Base-by-base conservation (phyloP, 768 basidiomycete species). In the Tricholoma bakamatsutake region DNA sequence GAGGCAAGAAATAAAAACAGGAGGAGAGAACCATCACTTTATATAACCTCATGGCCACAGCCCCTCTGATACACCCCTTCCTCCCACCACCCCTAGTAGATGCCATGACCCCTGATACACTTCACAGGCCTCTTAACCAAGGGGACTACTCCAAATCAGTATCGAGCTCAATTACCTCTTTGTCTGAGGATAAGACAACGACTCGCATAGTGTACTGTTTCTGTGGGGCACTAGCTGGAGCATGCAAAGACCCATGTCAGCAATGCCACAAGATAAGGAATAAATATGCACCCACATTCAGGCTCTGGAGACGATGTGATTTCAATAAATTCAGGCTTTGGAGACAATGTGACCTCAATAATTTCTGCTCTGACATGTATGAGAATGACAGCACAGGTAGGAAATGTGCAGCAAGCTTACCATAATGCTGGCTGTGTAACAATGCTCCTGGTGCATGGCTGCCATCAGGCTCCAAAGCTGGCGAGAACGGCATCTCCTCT, bases 251-350 rank as follows among this genome's bases (percentile, higher is more conserved):
- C 21, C 1, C 39, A n/a, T 17, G 39, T 40, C 13, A 40, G 13
- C n/a, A 40, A 40, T 40, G 39, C 39, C 13, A n/a, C 39, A 40
- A 40, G 39, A 40, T 40, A 40, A 40, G n/a, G 7, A 40, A 40
- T 40, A 40, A 40, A 40, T 4, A 40, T 15, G 39, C 39, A 40
- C 39, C 39, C 39, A 40, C 39, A 17, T 40, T 40, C 39, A 40
- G 39, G 48, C 28, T 50, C 48, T 28, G 48, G 48, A 28, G 48
- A 50, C 17, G 48, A 50, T 31, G 48, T n/a, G n/a, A n/a, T n/a
- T n/a, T n/a, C n/a, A n/a, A n/a, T n/a, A n/a, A n/a, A n/a, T n/a
- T n/a, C n/a, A n/a, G n/a, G n/a, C n/a, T n/a, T n/a, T n/a, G n/a
- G n/a, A n/a, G n/a, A n/a, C n/a, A n/a, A n/a, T n/a, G n/a, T 31